Evolutionary conservation across 2,329 filamentous ascomycete species (phyloP), one percentile per base, ranked within the genome.

Genomic region (Verticillium dahliae): DNA sequence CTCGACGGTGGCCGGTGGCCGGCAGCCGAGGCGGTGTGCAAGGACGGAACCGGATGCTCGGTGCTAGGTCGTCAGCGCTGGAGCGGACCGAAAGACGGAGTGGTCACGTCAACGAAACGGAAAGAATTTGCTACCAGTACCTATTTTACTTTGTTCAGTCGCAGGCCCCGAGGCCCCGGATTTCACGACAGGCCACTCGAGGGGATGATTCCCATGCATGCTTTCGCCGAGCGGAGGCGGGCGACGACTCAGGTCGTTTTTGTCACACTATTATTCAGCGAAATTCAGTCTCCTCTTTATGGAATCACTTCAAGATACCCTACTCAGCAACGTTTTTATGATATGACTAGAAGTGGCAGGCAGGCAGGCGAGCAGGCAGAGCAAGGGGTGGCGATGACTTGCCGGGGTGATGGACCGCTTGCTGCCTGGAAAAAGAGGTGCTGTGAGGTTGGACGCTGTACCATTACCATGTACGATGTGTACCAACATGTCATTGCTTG

Each of bases 251-350:
- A 7, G 22, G 27, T 56, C 54, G 13, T 56, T 56, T 22, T 56
- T 56, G 31, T 56, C 18, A 58, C 22, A 58, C 14, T 50, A 45
- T 35, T 58, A 58, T 58, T 38, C 57, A 58, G 54, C 54, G 54
- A 41, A 52, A 58, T 33, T 58, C 57, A 45, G 57, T 62, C 56
- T 62, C 60, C 59, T 62, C 59, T 34, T 56, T 61, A 38, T 63
- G 61, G 62, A 66, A 54, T 62, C 37, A 56, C 33, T 56, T 22
- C 27, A 22, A 56, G 54, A 56, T 56, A 56, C 27, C 54, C 54
- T 10, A 27, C 18, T 52, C 45, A 11, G 22, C 45, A 18, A 52
- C 45, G 18, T 18, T 52, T n/a, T 52, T 31, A 31, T 31, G 18
- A 52, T 52, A 52, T 52, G 45, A 52, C 45, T 11, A 18, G 45